phyloP scores from a whole-genome alignment of 2,329 filamentous ascomycete genomes.

The Cadophora malorum region DNA sequence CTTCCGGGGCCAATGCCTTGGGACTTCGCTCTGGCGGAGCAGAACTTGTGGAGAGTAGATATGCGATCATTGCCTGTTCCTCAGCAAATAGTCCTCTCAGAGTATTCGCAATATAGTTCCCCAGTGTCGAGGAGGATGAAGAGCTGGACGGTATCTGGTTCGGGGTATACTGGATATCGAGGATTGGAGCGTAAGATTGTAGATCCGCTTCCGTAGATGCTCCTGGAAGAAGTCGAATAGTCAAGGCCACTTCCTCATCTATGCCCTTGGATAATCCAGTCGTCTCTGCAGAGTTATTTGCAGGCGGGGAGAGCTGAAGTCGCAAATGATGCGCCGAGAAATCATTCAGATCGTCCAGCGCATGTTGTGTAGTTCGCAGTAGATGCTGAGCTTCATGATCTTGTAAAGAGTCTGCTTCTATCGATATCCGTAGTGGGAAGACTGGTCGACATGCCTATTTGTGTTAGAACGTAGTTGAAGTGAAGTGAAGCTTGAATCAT shows the following conservation, averaged over 20 bases:
- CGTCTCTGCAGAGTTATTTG: slow-evolving; percentile 33
- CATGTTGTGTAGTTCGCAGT: slow-evolving; percentile 81
- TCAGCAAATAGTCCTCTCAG: slow-evolving; percentile 82
- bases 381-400: slow-evolving; percentile 74
- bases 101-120: slow-evolving; percentile 78
- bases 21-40: slow-evolving; percentile 56
- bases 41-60: slow-evolving; percentile 68
- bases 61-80: slow-evolving; percentile 85
- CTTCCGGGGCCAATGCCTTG: slow-evolving; percentile 56
- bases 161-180: slow-evolving; percentile 79
- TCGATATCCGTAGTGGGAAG: slow-evolving; percentile 82
- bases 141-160: slow-evolving; percentile 70
- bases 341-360: slow-evolving; percentile 85
- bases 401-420: slow-evolving; percentile 72
- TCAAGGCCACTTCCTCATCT: slow-evolving; percentile 65
- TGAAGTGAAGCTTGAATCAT: slow-evolving; percentile 27
- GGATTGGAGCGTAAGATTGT: slow-evolving; percentile 70
- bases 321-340: slow-evolving; percentile 85
- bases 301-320: slow-evolving; percentile 63
- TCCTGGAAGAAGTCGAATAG: slow-evolving; percentile 72
- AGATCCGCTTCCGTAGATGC: slow-evolving; percentile 66
- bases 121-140: slow-evolving; percentile 77
- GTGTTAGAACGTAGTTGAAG: slow-evolving; percentile 27
- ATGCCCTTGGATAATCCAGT: slow-evolving; percentile 45
- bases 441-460: slow-evolving; percentile 81